Evolutionary conservation across 768 basidiomycete genomes (phyloP).

Genomic region (Termitomyces sp.): DNA sequence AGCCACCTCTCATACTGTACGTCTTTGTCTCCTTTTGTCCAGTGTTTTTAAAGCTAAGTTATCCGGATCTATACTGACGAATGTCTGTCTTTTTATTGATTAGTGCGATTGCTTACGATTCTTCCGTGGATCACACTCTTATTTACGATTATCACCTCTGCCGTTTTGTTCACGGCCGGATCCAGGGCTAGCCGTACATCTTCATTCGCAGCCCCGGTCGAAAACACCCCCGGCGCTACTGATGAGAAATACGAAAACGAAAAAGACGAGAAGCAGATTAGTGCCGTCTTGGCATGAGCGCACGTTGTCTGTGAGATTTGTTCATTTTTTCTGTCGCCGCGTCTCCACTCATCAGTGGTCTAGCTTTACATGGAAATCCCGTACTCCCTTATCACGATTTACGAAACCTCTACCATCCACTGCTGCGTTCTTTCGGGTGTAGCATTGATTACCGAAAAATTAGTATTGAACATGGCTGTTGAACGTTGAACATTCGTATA

Average conservation of each 20-base stretch:
- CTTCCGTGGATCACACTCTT: slow-evolving; percentile 51
- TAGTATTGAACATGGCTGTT: neutral
- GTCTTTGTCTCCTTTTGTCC: slow-evolving; percentile 16
- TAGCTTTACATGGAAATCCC: neutral
- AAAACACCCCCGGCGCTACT: neutral
- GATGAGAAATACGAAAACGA: slow-evolving; percentile 1
- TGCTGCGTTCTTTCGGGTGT: neutral
- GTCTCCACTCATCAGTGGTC: neutral
- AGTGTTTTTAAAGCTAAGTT: neutral
- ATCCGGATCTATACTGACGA: neutral
- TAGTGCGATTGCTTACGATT: slow-evolving; percentile 48
- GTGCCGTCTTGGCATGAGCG: neutral
- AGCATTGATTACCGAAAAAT: neutral
- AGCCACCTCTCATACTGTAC: slow-evolving; percentile 43
- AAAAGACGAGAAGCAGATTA: slow-evolving; percentile 1
- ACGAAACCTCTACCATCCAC: too few species aligned
- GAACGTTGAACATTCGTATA: too few species aligned
- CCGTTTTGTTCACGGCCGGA: slow-evolving; percentile 31
- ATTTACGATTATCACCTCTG: slow-evolving; percentile 33
- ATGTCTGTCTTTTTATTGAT: neutral
- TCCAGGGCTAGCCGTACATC: slow-evolving; percentile 3
- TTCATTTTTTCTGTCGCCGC: neutral
- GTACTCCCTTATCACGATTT: neutral
- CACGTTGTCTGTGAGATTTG: neutral
- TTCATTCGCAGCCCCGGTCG: neutral